These are phyloP conservation scores for Kodamaea hsintzibuensis DNA, from an alignment of 805 yeast species.

Conservation along the genomic window DNA sequence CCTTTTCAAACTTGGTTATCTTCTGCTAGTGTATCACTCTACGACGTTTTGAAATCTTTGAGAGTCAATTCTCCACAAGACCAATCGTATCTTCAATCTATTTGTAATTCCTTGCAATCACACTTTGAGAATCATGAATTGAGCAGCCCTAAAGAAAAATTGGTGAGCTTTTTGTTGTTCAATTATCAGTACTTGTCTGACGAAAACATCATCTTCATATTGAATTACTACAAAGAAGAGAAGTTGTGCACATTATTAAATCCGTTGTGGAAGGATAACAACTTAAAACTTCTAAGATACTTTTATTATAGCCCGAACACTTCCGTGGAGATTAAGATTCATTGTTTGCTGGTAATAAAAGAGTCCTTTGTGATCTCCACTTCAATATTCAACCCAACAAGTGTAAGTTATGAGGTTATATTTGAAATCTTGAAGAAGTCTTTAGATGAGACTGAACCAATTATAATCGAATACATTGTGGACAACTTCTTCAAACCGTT, in stretches of 20 bases:
- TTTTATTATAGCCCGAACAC: conserved; percentile 36
- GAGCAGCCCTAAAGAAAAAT: conserved; percentile 42
- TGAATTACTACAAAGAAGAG: conserved; percentile 49
- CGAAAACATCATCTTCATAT: conserved; percentile 41
- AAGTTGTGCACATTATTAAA: conserved; percentile 55
- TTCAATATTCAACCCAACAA: conserved; percentile 27
- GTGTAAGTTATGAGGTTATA: conserved; percentile 29
- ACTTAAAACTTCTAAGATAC: conserved; percentile 43
- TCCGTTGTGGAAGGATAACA: conserved; percentile 52
- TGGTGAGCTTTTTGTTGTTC: conserved; percentile 43
- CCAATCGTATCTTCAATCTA: conserved; percentile 32
- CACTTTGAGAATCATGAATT: conserved; percentile 34
- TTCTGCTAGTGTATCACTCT: conserved; percentile 35
- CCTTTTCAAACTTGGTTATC: conserved; percentile 46
- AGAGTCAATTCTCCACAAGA: conserved; percentile 28
- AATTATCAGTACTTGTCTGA: conserved; percentile 38
- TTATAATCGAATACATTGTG: conserved; percentile 31
- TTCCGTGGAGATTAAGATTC: conserved; percentile 25
- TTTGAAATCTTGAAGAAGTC: conserved; percentile 32
- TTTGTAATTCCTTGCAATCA: conserved; percentile 35
- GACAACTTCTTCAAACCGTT: conserved; percentile 27
- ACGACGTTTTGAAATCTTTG: conserved; percentile 32
- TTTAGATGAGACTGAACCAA: conserved; percentile 28
- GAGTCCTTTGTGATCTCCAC: conserved; percentile 37
- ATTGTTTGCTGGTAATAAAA: conserved; percentile 34